Evolutionary conservation across 176 grass and related monocot species (phyloP).

Genomic region (Elaeis guineensis): DNA sequence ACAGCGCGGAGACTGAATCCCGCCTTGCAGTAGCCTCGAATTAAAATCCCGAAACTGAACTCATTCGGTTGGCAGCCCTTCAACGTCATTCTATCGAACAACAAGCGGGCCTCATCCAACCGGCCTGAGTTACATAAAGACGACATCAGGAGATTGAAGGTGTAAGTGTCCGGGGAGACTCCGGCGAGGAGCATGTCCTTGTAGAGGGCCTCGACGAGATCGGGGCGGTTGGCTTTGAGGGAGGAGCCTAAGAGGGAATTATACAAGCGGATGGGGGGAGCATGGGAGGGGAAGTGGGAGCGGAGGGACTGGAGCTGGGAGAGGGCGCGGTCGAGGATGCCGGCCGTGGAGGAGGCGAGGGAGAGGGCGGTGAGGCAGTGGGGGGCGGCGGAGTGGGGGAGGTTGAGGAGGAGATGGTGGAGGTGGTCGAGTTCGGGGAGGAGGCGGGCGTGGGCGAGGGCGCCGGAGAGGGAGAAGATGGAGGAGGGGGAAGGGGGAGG

Average conservation of each 20-base stretch:
- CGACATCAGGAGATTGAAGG: slow-evolving; percentile 53
- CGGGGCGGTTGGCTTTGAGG: slow-evolving; percentile 36
- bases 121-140: slow-evolving; percentile 54
- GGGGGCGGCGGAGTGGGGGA: slow-evolving; percentile 29
- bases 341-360: not conserved
- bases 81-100: slow-evolving; percentile 71
- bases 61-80: slow-evolving; percentile 46
- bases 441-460: slow-evolving; percentile 37
- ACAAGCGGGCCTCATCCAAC: slow-evolving; percentile 50
- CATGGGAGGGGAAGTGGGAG: slow-evolving; percentile 33
- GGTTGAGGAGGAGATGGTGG: slow-evolving; percentile 28
- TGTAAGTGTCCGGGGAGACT: slow-evolving; percentile 65
- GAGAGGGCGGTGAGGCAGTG: slow-evolving; percentile 7
- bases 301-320: slow-evolving; percentile 58
- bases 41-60: slow-evolving; percentile 75
- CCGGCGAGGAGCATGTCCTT: slow-evolving; percentile 70
- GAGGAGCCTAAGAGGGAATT: slow-evolving; percentile 58
- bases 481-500: slow-evolving; percentile 41
- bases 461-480: slow-evolving; percentile 18
- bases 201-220: slow-evolving; percentile 66
- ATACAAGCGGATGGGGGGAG: slow-evolving; percentile 58
- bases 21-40: slow-evolving; percentile 49
- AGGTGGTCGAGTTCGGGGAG: slow-evolving; percentile 29
- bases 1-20: slow-evolving; percentile 32
- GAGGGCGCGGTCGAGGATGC: slow-evolving; percentile 42